A percentile compares a stretch with the other conserved stretches of the same genome.
Conservation (phyloP, 495 filamentous ascomycete genomes). For the Xylona heveae region DNA sequence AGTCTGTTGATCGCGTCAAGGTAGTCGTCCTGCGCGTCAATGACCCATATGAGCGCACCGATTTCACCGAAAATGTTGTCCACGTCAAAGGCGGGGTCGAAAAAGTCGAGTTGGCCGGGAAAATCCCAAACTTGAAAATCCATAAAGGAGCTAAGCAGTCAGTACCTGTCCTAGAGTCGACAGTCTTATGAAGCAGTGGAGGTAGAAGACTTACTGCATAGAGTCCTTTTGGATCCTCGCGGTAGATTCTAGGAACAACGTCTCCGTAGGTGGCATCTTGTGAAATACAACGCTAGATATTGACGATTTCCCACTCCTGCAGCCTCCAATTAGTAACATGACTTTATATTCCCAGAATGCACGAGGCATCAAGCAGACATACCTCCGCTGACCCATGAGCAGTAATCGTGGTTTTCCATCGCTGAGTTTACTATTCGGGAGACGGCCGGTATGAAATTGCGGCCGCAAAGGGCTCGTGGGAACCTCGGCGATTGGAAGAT, state of each 20-base stretch:
- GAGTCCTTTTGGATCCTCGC: conserved; percentile 80
- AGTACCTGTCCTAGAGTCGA: background rate
- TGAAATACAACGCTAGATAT: conserved; percentile 96
- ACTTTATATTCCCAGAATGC: background rate
- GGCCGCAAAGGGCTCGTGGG: conserved; percentile 10
- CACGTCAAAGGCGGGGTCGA: conserved; percentile 68
- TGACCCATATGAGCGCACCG: conserved; percentile 92
- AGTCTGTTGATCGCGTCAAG: conserved; percentile 72
- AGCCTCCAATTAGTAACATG: too few relatives aligned
- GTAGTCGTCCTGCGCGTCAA: conserved; percentile 95
- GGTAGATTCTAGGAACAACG: conserved; percentile 84
- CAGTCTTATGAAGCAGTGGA: background rate
- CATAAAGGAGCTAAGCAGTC: conserved; percentile 64
- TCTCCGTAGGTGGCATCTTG: conserved; percentile 88
- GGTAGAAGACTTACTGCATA: conserved; percentile 45
- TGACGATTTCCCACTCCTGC: conserved; percentile 95
- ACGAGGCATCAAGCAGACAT: too few relatives aligned
- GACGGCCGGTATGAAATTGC: conserved; percentile 15
- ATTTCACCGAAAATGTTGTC: conserved; percentile 85
- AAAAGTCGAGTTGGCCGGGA: conserved; percentile 77
- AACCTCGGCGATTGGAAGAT: background rate
- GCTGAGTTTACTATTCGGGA: conserved; percentile 16
- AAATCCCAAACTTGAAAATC: conserved; percentile 98
- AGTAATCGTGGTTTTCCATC: conserved; percentile 64
- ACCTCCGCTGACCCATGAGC: conserved; percentile 93